Base-by-base conservation (phyloP, 2,329 filamentous ascomycete genomes). In the Xylaria sp. region DNA sequence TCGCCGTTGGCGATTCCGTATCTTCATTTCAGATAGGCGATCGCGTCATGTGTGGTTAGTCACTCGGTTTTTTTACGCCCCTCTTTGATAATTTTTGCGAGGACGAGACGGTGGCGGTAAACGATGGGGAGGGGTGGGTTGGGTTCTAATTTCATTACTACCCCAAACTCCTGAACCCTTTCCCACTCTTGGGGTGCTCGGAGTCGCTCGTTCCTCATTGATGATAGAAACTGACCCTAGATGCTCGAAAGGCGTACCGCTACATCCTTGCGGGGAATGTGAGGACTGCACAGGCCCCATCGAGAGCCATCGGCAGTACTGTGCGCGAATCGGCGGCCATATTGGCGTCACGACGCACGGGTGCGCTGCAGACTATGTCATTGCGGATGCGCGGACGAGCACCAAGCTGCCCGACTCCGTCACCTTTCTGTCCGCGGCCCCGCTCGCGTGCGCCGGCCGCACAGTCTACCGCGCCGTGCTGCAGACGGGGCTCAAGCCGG, bases 311-410 rank as follows among this genome's bases (percentile, higher is more conserved):
- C 75, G 75, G 13, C 87, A 90, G 72, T 90, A 89, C 73, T 90
- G 88, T 74, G 60, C 75, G 15, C 76, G 81, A 48, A 71, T 80
- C 20, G 78, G 80, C 39, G 84, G 85, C 0, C 79, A 84, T 64
- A 78, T 85, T 7, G 88, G 88, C 13, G 82, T 89, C 2, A 80
- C 80, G 3, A 76, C 79, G 8, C 80, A 90, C 67, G 89, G 88
- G 0, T 85, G 82, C 63, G 87, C 90, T 65, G 87, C 87, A 0
- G 86, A 89, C 68, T 90, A 88, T 73, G 84, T 84, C 28, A 73
- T 83, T 48, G 83, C 83, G 7, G 88, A 90, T 75, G 78, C 80
- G 2, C 77, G 84, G 39, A 82, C 78, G 56, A 81, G 82, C 5
- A 85, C 82, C 2, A 76, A 75, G 4, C 75, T 89, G 61, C 86